Percentiles rank a stretch among this genome's conserved stretches.
Evolutionary conservation across 306 rosid genomes (phyloP).

Genomic region (Potentilla sterilis): DNA sequence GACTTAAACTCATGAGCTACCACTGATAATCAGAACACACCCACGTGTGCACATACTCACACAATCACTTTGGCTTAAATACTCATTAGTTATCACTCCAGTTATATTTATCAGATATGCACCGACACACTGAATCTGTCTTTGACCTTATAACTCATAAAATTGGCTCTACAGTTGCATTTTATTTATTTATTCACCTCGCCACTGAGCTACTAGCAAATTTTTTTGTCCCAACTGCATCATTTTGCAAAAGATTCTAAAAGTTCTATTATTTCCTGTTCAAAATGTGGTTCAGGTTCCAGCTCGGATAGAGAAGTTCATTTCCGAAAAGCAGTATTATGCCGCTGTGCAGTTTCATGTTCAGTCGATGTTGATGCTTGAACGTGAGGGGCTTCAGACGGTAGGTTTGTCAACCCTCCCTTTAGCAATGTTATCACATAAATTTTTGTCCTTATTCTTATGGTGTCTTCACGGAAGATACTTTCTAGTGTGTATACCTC

Average conservation of each 20-base stretch:
- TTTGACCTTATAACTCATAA: not conserved
- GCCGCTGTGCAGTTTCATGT: constrained; percentile 94
- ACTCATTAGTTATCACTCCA: not conserved
- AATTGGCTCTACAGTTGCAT: not conserved
- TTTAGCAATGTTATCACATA: not conserved
- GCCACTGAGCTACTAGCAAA: not conserved
- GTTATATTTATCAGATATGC: not conserved
- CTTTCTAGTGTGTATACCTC: not conserved
- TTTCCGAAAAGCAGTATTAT: constrained; percentile 88
- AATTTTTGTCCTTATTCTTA: not conserved
- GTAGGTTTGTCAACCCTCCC: constrained; percentile 48
- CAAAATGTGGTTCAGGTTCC: constrained; percentile 74
- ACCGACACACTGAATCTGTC: not conserved
- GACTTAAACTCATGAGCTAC: constrained; percentile 1
- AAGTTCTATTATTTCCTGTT: constrained; percentile 24
- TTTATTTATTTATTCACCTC: not conserved
- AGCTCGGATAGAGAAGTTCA: constrained; percentile 81
- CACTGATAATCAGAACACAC: not conserved
- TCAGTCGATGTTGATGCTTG: constrained; percentile 88
- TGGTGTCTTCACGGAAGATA: not conserved
- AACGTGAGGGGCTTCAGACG: constrained; percentile 91
- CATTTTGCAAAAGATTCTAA: constrained; percentile 5
- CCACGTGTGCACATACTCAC: not conserved
- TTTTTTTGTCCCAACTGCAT: not conserved
- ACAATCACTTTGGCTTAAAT: not conserved